Conservation (phyloP, 2,329 filamentous ascomycete species). For the Orbilia javanica region DNA sequence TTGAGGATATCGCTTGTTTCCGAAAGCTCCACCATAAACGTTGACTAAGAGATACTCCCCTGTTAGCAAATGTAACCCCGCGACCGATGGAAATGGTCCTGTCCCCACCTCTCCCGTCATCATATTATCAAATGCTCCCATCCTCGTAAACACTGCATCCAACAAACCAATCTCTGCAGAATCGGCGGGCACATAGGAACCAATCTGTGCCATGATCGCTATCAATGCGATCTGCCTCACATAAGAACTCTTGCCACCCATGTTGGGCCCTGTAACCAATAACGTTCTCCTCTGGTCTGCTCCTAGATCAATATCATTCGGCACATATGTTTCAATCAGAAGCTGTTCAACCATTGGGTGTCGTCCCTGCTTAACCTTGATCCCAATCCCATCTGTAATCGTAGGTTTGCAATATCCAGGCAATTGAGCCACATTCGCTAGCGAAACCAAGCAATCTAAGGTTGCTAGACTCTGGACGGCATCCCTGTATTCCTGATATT, state of each 20-base stretch:
- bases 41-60: conserved; percentile 69
- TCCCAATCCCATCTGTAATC: conserved; percentile 74
- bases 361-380: conserved; percentile 80
- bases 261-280: conserved; percentile 95
- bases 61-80: conserved; percentile 9
- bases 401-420: conserved; percentile 88
- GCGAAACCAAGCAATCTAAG: conserved; percentile 88
- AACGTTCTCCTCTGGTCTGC: conserved; percentile 77
- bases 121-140: conserved; percentile 96
- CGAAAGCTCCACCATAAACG: conserved; percentile 97
- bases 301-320: conserved; percentile 83
- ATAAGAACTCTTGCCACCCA: conserved; percentile 99
- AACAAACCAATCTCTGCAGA: conserved; percentile 81
- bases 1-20: conserved; percentile 94
- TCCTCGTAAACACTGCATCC: conserved; percentile 93
- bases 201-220: conserved; percentile 92
- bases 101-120: conserved; percentile 78
- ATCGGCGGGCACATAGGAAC: conserved; percentile 89
- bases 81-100: not conserved
- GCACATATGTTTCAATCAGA: conserved; percentile 86
- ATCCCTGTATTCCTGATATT: conserved; percentile 91
- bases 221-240: conserved; percentile 93
- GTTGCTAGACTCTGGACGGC: conserved; percentile 86
- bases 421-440: conserved; percentile 84
- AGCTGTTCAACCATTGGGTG: conserved; percentile 97